Conservation (phyloP, 345 rosid species). For the Raphanus raphanistrum region DNA sequence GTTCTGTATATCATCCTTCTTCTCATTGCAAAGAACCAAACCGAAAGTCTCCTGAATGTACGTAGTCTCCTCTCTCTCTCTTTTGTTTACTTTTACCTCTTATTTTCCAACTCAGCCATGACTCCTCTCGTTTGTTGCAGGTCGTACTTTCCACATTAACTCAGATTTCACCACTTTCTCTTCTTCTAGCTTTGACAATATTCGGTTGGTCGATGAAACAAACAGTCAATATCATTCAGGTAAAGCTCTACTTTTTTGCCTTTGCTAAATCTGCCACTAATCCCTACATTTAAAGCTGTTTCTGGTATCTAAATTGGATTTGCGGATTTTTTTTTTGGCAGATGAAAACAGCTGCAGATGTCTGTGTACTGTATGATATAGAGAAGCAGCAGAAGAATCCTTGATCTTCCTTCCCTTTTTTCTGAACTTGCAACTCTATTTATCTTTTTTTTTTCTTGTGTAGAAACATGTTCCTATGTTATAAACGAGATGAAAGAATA, state of each 20-base stretch:
- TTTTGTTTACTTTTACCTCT: neutral
- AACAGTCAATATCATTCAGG: constrained; percentile 79
- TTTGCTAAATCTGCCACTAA: constrained; percentile 5
- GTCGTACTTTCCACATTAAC: constrained; percentile 51
- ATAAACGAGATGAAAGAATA: constrained; percentile 23
- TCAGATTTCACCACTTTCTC: constrained; percentile 53
- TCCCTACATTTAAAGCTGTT: neutral
- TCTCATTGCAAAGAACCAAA: constrained; percentile 67
- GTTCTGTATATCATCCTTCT: constrained; percentile 86
- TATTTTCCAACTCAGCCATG: neutral
- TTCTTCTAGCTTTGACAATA: constrained; percentile 58
- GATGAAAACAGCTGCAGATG: constrained; percentile 98
- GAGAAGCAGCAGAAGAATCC: constrained; percentile 62
- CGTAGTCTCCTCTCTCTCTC: constrained; percentile 46
- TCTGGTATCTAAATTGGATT: constrained; percentile 1
- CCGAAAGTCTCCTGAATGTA: constrained; percentile 68
- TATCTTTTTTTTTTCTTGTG: neutral
- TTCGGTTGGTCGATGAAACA: constrained; percentile 93
- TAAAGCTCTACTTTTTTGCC: constrained; percentile 17
- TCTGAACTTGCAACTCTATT: constrained; percentile 1
- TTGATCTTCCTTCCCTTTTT: constrained; percentile 13
- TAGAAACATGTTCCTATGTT: constrained; percentile 12
- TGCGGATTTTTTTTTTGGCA: constrained; percentile 34
- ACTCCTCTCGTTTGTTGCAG: constrained; percentile 39
- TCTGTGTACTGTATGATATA: constrained; percentile 80